phyloP scores from a whole-genome alignment of 345 rosid species.

The Eucalyptus erythrocorys region DNA sequence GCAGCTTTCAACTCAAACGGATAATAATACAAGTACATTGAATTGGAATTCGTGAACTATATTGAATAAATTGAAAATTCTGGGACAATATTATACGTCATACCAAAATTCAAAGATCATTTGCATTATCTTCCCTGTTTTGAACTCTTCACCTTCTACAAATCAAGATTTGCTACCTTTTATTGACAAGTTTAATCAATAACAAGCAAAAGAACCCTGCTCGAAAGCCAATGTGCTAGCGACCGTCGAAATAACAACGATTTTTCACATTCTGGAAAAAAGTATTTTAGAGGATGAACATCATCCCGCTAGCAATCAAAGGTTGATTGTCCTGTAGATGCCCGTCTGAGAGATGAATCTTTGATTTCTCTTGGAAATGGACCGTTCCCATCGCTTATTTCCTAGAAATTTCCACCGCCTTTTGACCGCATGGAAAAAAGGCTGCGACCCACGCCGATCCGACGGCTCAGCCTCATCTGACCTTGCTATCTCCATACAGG shows the following conservation, averaged over 20 bases:
- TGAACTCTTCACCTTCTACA: background rate
- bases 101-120: no score
- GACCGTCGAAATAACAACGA: background rate
- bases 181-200: background rate
- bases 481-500: background rate
- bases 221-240: background rate
- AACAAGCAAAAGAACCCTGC: background rate
- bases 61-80: no score
- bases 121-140: no score
- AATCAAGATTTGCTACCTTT: background rate
- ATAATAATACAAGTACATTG: accelerated
- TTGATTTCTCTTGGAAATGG: background rate
- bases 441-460: background rate
- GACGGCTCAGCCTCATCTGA: background rate
- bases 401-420: background rate
- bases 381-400: background rate
- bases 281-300: background rate
- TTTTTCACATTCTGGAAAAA: background rate
- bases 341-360: background rate
- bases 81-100: no score
- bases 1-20: accelerated
- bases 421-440: background rate
- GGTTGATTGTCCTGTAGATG: background rate
- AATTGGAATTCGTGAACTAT: accelerated
- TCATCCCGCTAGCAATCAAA: background rate